Evolutionary conservation across 352 stramenopile genomes (phyloP), one percentile per base, ranked within the genome.

Genomic region (Phytopythium litorale): DNA sequence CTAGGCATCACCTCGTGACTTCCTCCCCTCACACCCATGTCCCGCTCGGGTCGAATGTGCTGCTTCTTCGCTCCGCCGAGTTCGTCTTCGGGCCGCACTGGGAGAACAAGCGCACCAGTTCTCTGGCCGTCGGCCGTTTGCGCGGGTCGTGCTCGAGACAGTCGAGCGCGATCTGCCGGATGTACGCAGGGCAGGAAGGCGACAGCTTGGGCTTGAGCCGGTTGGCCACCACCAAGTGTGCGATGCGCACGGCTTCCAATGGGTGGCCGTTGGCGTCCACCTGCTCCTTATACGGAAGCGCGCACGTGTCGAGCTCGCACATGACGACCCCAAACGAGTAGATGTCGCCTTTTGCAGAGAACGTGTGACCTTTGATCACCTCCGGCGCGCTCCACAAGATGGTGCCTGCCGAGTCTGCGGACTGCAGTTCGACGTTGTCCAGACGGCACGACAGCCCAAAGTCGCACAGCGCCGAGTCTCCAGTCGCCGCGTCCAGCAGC

Each of bases 251-350:
- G 43, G 25, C 42, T 63, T 71, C n/a, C 78, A 58, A 8, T 51
- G 58, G 56, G 78, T 76, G 35, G 65, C 69, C 30, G 58, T 79
- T 54, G 1, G 53, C 67, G 25, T 65, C 55, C 52, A 3, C 45
- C 3, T 64, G 37, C 9, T 65, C 62, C 53, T 72, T 70, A 42
- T 75, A 71, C 19, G 78, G 65, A n/a, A 80, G 32, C 30, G 57
- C 60, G 35, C 75, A 79, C 5, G 77, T 86, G 60, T 89, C 79
- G n/a, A 89, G 63, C 58, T 82, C 73, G 7, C 78, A 75, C 40
- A 88, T 43, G 35, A 88, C 58, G 35, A 83, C 66, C 8, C 79
- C 79, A 21, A 87, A 81, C 48, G 79, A 84, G 62, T 84, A 88
- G 2, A 88, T 66, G 37, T 88, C 76, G 7, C 72, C 65, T 28